These are phyloP conservation scores for Grigorovia transvaalensis DNA, from an alignment of 805 yeast genomes.

Conservation along the genomic window DNA sequence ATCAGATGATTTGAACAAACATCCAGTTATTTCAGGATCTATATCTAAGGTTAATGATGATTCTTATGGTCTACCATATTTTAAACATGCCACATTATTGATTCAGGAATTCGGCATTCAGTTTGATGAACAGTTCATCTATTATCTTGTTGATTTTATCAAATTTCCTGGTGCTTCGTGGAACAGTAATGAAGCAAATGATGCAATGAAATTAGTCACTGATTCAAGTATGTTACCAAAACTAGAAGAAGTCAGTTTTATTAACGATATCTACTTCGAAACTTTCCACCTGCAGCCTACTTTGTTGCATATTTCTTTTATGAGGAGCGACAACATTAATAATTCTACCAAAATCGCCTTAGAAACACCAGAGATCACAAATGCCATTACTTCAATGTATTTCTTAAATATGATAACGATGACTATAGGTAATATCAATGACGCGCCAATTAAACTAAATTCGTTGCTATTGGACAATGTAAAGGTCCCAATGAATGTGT, in stretches of 20 bases:
- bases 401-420: slow-evolving; percentile 79
- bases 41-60: slow-evolving; percentile 78
- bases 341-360: slow-evolving; percentile 42
- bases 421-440: slow-evolving; percentile 96
- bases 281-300: slow-evolving; percentile 87
- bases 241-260: slow-evolving; percentile 44
- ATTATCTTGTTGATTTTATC: slow-evolving; percentile 69
- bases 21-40: slow-evolving; percentile 85
- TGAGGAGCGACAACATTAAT: slow-evolving; percentile 70
- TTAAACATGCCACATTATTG: slow-evolving; percentile 83
- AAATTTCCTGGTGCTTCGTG: slow-evolving; percentile 78
- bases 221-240: slow-evolving; percentile 56
- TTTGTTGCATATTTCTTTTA: slow-evolving; percentile 79
- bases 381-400: slow-evolving; percentile 48
- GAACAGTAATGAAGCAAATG: slow-evolving; percentile 28
- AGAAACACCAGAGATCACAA: slow-evolving; percentile 29
- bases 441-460: slow-evolving; percentile 86
- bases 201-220: slow-evolving; percentile 6
- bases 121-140: slow-evolving; percentile 85
- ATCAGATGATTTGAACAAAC: slow-evolving; percentile 70
- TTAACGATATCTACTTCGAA: slow-evolving; percentile 82
- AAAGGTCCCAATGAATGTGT: slow-evolving; percentile 70
- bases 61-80: slow-evolving; percentile 77
- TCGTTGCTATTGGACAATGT: slow-evolving; percentile 83
- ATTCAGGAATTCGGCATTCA: slow-evolving; percentile 88